Percentiles rank a stretch among this genome's conserved stretches.
Evolutionary conservation across 352 stramenopile species (phyloP).

Genomic region (Pelagophyceae sp.): DNA sequence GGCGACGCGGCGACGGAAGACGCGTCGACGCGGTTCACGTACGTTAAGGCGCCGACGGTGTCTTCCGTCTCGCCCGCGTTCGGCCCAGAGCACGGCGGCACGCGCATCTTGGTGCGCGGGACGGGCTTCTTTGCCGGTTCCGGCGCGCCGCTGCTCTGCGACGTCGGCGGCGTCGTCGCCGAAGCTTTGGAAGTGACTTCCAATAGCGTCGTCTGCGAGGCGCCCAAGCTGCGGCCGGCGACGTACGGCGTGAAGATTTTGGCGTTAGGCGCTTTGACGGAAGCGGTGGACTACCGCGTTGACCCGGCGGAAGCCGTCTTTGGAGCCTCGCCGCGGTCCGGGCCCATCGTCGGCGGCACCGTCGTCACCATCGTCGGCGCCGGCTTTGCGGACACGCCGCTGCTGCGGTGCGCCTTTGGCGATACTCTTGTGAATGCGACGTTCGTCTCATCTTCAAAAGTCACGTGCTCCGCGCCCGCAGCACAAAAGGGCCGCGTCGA

Average conservation of each 20-base stretch:
- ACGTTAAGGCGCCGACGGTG: conserved; percentile 23
- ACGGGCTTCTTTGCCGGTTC: conserved; percentile 23
- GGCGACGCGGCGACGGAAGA: background rate
- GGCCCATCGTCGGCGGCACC: background rate
- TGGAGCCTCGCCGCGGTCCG: background rate
- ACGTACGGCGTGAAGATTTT: background rate
- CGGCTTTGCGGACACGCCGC: conserved; percentile 24
- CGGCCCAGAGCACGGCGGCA: conserved; percentile 30
- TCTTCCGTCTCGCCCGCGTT: conserved; percentile 23
- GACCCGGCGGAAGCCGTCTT: background rate
- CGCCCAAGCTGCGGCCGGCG: background rate
- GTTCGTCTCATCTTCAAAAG: conserved; percentile 56
- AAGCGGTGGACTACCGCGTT: background rate
- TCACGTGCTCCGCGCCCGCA: conserved; percentile 55
- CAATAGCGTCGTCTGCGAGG: background rate
- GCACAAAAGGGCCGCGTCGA: conserved; percentile 2
- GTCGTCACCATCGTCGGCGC: conserved; percentile 16
- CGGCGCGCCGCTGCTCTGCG: background rate
- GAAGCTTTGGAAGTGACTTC: background rate
- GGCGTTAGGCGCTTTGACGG: background rate
- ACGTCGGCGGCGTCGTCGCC: background rate
- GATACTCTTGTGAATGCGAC: conserved; percentile 39
- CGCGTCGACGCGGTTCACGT: conserved; percentile 14
- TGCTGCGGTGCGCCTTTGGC: conserved; percentile 28
- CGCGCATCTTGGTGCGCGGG: conserved; percentile 27